Evolutionary conservation across 306 rosid species (phyloP).

Genomic region (Vigna unguiculata): DNA sequence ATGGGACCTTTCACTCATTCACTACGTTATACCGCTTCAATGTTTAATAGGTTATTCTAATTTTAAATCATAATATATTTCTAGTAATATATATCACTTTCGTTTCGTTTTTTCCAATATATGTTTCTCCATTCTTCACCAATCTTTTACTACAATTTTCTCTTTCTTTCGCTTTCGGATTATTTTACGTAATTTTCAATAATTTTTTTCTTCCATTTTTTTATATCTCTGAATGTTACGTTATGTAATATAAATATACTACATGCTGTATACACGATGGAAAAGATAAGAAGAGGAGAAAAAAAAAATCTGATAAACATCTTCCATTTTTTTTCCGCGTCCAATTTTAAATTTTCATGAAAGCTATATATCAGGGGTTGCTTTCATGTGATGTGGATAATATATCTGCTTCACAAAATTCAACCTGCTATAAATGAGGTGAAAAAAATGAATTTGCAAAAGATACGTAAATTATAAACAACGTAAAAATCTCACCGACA

Average conservation of each 20-base stretch:
- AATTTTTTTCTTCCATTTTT: background rate
- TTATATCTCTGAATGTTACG: too few relatives aligned
- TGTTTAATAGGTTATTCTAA: too few relatives aligned
- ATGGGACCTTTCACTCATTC: too few relatives aligned
- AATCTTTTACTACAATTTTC: too few relatives aligned
- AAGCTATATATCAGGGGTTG: background rate
- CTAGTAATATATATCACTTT: too few relatives aligned
- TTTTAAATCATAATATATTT: too few relatives aligned
- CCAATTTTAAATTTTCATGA: too few relatives aligned
- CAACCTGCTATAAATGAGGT: background rate
- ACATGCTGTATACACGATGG: background rate
- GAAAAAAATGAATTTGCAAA: background rate
- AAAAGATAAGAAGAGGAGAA: background rate
- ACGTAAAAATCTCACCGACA: background rate
- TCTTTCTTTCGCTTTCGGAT: background rate
- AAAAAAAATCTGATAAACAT: too few relatives aligned
- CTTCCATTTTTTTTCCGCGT: background rate
- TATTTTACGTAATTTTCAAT: background rate
- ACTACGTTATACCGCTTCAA: too few relatives aligned
- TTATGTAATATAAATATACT: too few relatives aligned
- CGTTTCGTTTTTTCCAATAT: too few relatives aligned
- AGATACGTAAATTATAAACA: background rate
- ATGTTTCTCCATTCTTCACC: too few relatives aligned
- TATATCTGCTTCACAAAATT: background rate
- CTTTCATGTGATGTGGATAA: background rate